Evolutionary conservation across 345 rosid genomes (phyloP), one percentile per base, ranked within the genome.

Genomic region (Populus davidiana): DNA sequence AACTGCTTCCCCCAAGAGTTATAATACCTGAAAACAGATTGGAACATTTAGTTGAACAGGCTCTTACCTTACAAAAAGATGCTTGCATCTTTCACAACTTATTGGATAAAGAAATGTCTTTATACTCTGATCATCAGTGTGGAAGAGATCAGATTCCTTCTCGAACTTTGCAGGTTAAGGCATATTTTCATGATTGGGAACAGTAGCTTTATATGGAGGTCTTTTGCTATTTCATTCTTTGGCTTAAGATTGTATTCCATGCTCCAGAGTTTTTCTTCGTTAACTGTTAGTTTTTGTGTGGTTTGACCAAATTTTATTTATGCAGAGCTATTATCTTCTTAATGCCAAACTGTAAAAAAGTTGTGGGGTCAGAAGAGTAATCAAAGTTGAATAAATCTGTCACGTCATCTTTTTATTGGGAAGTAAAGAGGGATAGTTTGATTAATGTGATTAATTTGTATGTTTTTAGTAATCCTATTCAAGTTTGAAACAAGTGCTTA

Each of bases 11-110:
- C 70, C 85, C 93, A n/a, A 79, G 88, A 27, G 84, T 91, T 49
- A 72, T 88, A 54, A 79, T 90, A 73, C 96, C 93, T 16, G 96
- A 87, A 77, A 88, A 78, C 80, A 85, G 96, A 77, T 83, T 91
- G 82, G 96, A 90, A 82, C 87, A 82, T 83, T 83, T 91, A 80
- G 90, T 91, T 84, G 96, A 91, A 81, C 84, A 68, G 79, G 92
- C 92, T 27, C 88, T 91, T 78, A 83, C 77, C 69, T 83, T 87
- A 41, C 93, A 91, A 80, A 81, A 84, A 67, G 91, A 84, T 80
- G 86, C 91, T 81, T 91, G 96, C 72, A 79, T 66, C 43, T 90
- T 86, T 72, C 96, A 91, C 77, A 91, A 91, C 83, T 59, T 91
- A 39, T 76, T 77, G 47, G 91, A 90, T 74, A 83, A 83, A 56